These are phyloP conservation scores for Hypoxylon trugodes DNA, from an alignment of 495 filamentous ascomycete genomes.

Conservation along the genomic window DNA sequence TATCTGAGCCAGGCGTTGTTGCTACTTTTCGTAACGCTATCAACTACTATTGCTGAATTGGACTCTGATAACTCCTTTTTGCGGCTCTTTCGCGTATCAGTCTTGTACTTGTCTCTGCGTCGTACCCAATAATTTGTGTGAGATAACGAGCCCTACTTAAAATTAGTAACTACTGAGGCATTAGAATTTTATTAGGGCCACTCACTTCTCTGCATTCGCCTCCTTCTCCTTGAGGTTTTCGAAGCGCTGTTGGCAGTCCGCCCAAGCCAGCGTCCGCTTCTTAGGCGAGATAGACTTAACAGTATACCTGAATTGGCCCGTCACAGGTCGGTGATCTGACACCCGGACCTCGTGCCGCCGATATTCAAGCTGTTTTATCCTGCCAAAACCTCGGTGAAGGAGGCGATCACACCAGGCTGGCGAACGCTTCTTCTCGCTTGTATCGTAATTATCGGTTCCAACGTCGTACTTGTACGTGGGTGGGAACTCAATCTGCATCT, in stretches of 20 bases:
- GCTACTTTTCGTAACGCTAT: conserved; percentile 6
- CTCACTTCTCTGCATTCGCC: conserved; percentile 64
- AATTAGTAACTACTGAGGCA: conserved; percentile 25
- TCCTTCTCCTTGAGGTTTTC: conserved; percentile 72
- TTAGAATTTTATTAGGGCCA: conserved; percentile 2
- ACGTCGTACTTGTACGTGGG: conserved; percentile 99
- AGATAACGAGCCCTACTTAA: conserved; percentile 53
- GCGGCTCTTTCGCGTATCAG: conserved; percentile 48
- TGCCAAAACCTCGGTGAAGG: conserved; percentile 82
- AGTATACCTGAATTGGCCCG: conserved; percentile 78
- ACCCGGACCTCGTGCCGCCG: conserved; percentile 85
- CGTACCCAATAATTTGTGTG: conserved; percentile 56
- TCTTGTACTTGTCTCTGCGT: conserved; percentile 48
- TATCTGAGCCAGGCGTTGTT: not conserved
- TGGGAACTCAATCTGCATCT: conserved; percentile 86
- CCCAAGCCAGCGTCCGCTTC: conserved; percentile 71
- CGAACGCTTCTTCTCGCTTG: conserved; percentile 91
- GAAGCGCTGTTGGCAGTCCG: conserved; percentile 74
- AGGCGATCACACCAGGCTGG: conserved; percentile 97
- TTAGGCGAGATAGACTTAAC: conserved; percentile 79
- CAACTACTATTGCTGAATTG: conserved; percentile 44
- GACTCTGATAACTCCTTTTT: conserved; percentile 44
- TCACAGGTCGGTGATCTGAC: conserved; percentile 94
- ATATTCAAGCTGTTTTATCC: conserved; percentile 88
- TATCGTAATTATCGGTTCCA: conserved; percentile 91